Evolutionary conservation across 2,329 filamentous ascomycete species (phyloP), one percentile per base, ranked within the genome.

Genomic region (Balansia obtecta): DNA sequence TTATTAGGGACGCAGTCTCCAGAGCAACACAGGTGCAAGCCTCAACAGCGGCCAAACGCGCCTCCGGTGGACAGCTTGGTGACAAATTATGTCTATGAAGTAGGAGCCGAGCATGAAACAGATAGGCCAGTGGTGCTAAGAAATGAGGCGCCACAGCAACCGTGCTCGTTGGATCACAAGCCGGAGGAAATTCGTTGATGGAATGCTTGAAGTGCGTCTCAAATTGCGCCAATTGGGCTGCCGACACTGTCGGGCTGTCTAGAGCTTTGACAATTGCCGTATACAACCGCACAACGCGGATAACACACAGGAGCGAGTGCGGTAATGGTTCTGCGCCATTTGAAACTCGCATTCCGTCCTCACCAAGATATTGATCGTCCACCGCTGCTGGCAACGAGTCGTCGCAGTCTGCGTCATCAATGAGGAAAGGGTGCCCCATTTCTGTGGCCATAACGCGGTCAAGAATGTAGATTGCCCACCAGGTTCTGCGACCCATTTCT

Each of bases 381-480:
- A 89, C 77, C 1, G 85, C 79, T 22, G 83, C 83, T 0, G 91
- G 91, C 27, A 95, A 77, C 20, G 79, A 74, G 7, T 90, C 83
- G 57, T 96, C 88, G 70, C 88, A 95, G 65, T 97, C 91, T 33
- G 80, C 77, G 59, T 97, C 91, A 61, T 90, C 77, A 61, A 97
- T 95, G 56, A 90, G 68, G 50, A 86, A 79, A 0, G 91, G 88
- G 47, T 85, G 82, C 9, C 88, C 86, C 34, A 89, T 74, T 62
- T 95, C 90, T 12, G 95, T 72, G 0, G 88, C 83, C 46, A 94
- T 71, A 27, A 86, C 77, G 54, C 89, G 81, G 68, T 98, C 93
- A 70, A 90, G 82, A 43, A 88, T 80, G 67, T 97, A 97, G 51
- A 95, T 80, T 13, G 87, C 82, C 89, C 93, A 98, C 91, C 91